Percentiles rank a stretch among this genome's conserved stretches.
Evolutionary conservation across 495 filamentous ascomycete species (phyloP).

Genomic region (Aspergillus hancockii): DNA sequence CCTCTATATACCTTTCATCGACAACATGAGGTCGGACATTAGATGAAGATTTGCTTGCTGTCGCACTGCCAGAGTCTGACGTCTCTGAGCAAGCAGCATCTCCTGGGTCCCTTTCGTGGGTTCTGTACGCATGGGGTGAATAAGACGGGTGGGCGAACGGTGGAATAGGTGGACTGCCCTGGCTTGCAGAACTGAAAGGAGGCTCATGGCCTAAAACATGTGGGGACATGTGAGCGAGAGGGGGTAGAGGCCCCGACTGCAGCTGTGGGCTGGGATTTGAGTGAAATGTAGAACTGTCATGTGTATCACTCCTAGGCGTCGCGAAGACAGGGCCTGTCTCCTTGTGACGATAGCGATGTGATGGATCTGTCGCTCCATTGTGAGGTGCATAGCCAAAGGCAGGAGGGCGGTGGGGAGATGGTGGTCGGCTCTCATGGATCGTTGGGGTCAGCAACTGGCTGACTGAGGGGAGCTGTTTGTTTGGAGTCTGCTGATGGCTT

Average conservation of each 20-base stretch:
- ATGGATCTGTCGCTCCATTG: constrained; percentile 21
- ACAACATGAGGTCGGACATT: constrained; percentile 45
- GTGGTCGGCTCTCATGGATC: constrained; percentile 32
- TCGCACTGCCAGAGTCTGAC: background rate
- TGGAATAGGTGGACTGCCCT: constrained; percentile 3
- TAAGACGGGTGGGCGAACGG: constrained; percentile 19
- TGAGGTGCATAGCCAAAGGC: constrained; percentile 25
- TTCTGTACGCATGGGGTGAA: constrained; percentile 15
- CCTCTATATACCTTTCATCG: constrained; percentile 58
- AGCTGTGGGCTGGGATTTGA: constrained; percentile 26
- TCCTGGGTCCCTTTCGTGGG: constrained; percentile 21
- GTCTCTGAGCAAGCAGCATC: constrained; percentile 27
- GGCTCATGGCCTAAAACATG: constrained; percentile 24
- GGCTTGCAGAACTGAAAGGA: constrained; percentile 7
- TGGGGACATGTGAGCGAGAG: constrained; percentile 37
- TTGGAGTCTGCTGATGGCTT: constrained; percentile 22
- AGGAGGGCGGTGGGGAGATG: constrained; percentile 29
- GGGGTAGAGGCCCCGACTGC: constrained; percentile 31
- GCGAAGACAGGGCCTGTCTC: constrained; percentile 20
- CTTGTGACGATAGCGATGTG: constrained; percentile 26
- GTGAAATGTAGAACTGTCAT: constrained; percentile 24
- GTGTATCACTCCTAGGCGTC: constrained; percentile 17
- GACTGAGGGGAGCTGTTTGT: constrained; percentile 48
- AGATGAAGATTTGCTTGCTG: constrained; percentile 17
- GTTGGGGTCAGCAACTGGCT: constrained; percentile 47